phyloP scores from a whole-genome alignment of 805 yeast species.

The Pichia kluyveri region DNA sequence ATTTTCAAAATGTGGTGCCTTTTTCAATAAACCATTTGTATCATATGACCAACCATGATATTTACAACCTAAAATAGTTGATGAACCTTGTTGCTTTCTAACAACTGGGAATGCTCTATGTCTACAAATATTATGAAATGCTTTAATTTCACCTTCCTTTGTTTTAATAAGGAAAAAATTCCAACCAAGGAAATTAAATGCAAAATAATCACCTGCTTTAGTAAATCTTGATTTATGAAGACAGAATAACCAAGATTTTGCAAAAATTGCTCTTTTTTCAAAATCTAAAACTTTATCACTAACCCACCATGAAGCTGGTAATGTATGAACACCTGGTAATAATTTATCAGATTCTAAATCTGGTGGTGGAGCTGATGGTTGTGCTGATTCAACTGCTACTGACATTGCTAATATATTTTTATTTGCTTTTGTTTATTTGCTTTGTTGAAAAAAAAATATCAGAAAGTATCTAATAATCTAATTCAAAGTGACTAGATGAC shows the following conservation, averaged over 20 bases:
- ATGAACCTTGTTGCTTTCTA: conserved; percentile 50
- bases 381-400: conserved; percentile 14
- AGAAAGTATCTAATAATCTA: background rate
- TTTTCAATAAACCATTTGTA: conserved; percentile 48
- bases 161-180: conserved; percentile 48
- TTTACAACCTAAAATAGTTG: conserved; percentile 48
- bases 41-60: conserved; percentile 62
- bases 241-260: conserved; percentile 47
- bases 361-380: conserved; percentile 21
- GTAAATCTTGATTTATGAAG: conserved; percentile 43
- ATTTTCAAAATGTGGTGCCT: conserved; percentile 54
- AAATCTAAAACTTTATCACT: conserved; percentile 48
- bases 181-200: conserved; percentile 42
- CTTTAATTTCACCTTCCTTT: conserved; percentile 43
- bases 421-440: background rate
- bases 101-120: conserved; percentile 59
- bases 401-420: background rate
- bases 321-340: conserved; percentile 39
- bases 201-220: conserved; percentile 50
- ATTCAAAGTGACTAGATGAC: background rate
- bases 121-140: conserved; percentile 58
- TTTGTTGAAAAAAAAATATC: background rate
- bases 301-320: conserved; percentile 63
- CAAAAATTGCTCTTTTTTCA: conserved; percentile 49
- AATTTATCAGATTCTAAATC: conserved; percentile 22